Evolutionary conservation across 2,329 filamentous ascomycete species (phyloP), one percentile per base, ranked within the genome.

Genomic region (Pseudogymnoascus sp.): DNA sequence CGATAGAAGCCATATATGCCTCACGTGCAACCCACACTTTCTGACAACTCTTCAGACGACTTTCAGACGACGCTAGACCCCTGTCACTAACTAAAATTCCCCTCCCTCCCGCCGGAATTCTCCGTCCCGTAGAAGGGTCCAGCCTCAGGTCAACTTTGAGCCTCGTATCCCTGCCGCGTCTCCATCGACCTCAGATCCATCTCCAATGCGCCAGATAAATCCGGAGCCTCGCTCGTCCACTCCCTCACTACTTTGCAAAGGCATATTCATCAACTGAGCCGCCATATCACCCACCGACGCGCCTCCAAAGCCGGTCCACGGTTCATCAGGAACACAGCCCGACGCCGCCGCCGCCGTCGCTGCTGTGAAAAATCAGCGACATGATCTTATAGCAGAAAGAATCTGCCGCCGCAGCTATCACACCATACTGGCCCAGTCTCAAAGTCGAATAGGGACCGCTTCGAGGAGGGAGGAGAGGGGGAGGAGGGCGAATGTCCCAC

Each of bases 101-200:
- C 50, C 28, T 56, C 50, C 50, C 50, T n/a, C 28, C 28, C 50
- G 50, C 28, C 50, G 28, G 28, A n/a, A 35, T 56, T 56, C 50
- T 56, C 50, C 50, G 50, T 35, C n/a, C 50, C 28, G n/a, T 3
- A 56, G 12, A 56, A 21, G 50, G 47, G 50, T 56, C 50, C 50
- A 56, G 50, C 50, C 50, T 53, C 47, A 53, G 47, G 14, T 16
- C 10, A 53, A 23, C 4, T 4, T 53, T 56, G 50, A 56, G 47
- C 50, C 50, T 56, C 50, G 50, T 56, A 56, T 56, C 50, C 50
- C 50, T 56, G 50, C 50, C 28, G 28, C 18, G n/a, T 16, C 28
- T 56, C 16, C 16, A 5, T 14, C 25, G 16, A 35, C 25, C 50
- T 56, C 28, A 33, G 33, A 12, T 21, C 28, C 16, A 35, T 56